A percentile compares a stretch with the other conserved stretches of the same genome.
Evolutionary conservation across 2,329 filamentous ascomycete genomes (phyloP).

Genomic region (Epichloe gansuensis): DNA sequence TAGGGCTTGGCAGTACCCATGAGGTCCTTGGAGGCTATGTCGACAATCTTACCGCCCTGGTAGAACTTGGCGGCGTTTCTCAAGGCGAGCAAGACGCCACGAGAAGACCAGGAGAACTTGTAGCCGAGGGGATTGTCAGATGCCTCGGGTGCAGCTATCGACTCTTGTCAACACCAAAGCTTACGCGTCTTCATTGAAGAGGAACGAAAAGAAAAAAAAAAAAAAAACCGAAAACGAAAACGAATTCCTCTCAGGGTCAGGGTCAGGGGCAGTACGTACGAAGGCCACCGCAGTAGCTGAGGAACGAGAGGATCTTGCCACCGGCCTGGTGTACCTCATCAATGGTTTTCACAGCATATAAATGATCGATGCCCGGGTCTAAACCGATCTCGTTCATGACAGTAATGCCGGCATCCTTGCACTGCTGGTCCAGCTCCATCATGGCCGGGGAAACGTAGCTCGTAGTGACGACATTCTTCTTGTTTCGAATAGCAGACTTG

Average conservation of each 20-base stretch:
- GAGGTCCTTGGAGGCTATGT: constrained; percentile 40
- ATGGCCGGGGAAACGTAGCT: constrained; percentile 89
- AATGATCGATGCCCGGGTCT: constrained; percentile 61
- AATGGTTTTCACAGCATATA: constrained; percentile 74
- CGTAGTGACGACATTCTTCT: constrained; percentile 95
- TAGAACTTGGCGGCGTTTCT: constrained; percentile 77
- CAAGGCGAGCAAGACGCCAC: constrained; percentile 79
- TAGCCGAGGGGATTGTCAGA: constrained; percentile 77
- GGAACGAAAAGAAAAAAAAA: no score
- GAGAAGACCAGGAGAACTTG: constrained; percentile 69
- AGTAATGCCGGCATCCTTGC: constrained; percentile 85
- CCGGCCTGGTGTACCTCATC: constrained; percentile 75
- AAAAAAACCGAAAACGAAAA: no score
- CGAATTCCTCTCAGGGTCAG: no score
- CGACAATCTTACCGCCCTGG: constrained; percentile 63
- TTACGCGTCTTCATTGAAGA: no score
- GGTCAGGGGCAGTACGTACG: no score
- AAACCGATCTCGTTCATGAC: constrained; percentile 94
- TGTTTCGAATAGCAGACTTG: constrained; percentile 82
- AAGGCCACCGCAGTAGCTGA: constrained; percentile 61
- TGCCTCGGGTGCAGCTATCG: constrained; percentile 52
- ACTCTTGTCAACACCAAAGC: constrained; percentile 11
- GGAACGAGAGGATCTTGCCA: constrained; percentile 74
- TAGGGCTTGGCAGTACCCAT: constrained; percentile 60
- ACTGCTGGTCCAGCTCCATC: constrained; percentile 71